Base-by-base conservation (phyloP, 257 asterid genomes). In the Solanum pinnatisectum region DNA sequence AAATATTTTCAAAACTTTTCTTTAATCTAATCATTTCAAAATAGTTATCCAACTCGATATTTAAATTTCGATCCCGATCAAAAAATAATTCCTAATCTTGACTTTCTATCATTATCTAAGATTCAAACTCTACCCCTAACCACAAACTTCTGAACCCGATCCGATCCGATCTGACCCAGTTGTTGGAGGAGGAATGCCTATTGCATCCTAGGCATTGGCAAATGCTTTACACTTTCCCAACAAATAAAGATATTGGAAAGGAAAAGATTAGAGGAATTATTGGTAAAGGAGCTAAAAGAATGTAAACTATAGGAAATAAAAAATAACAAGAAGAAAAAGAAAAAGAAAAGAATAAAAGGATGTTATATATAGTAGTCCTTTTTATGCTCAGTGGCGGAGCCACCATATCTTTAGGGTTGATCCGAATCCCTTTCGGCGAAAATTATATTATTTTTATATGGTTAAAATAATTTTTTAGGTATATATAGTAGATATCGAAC, bases 171-270 rank as follows among this genome's bases (percentile, higher is more conserved):
- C 15, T 14, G 1, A 5, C 27, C 30, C 7, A 9, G 5, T 74
- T 74, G 20, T 68, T 70, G 36, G 33, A 27, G 83, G 56, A 23
- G 20, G 32, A 76, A 40, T 78, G n/a, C 5, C 85, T 42, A 44
- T 27, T 56, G 65, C n/a, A 56, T 79, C 85, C 40, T 27, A 79
- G 39, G 65, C 84, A 44, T 44, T 0, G 3, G 9, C 25, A 44
- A 56, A 15, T 44, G 92, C 87, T 91, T 90, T 91, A 86, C 65
- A 60, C 90, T 90, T 90, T 90, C 86, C 89, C 90, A 90, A 84
- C 90, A 84, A 44, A 44, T 12, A 44, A 89, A 87, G 36, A 71
- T 72, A 77, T 84, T 88, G 87, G 63, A 42, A 42, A 25, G n/a
- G 5, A 78, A 44, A 44, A 25, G 10, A 44, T 44, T 13, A 27